Conservation (phyloP, 1,284 basidiomycete genomes). For the Vanrija sp. region DNA sequence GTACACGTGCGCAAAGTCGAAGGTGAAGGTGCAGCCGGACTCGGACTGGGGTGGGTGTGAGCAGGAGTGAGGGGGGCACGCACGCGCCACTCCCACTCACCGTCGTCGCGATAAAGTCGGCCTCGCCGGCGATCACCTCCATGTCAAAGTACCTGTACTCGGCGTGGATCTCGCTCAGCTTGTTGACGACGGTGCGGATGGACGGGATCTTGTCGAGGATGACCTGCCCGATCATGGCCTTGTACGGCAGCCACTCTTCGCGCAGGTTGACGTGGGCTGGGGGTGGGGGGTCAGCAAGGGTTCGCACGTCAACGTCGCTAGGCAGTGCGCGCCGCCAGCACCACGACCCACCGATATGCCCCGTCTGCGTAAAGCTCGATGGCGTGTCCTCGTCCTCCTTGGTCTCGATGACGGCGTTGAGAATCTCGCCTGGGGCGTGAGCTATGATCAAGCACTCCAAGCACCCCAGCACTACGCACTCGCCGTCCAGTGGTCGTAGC, state of each 20-base stretch:
- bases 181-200: constrained; percentile 91
- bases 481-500: constrained; percentile 80
- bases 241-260: constrained; percentile 86
- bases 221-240: constrained; percentile 83
- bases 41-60: constrained; percentile 61
- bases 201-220: constrained; percentile 82
- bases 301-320: too few species aligned
- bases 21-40: constrained; percentile 78
- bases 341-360: constrained; percentile 72
- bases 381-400: constrained; percentile 73
- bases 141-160: constrained; percentile 93
- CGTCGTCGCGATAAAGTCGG: constrained; percentile 77
- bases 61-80: not conserved
- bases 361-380: constrained; percentile 79
- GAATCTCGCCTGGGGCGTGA: constrained; percentile 64
- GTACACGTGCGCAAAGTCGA: constrained; percentile 94
- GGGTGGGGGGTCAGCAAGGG: not conserved
- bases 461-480: constrained; percentile 56
- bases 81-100: constrained; percentile 54
- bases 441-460: not conserved
- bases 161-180: constrained; percentile 79
- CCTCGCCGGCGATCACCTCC: constrained; percentile 91
- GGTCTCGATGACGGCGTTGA: constrained; percentile 72
- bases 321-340: too few species aligned
- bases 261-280: constrained; percentile 82